Evolutionary conservation across 768 basidiomycete genomes (phyloP).

Genomic region (Leccinum olivaceopallidum): DNA sequence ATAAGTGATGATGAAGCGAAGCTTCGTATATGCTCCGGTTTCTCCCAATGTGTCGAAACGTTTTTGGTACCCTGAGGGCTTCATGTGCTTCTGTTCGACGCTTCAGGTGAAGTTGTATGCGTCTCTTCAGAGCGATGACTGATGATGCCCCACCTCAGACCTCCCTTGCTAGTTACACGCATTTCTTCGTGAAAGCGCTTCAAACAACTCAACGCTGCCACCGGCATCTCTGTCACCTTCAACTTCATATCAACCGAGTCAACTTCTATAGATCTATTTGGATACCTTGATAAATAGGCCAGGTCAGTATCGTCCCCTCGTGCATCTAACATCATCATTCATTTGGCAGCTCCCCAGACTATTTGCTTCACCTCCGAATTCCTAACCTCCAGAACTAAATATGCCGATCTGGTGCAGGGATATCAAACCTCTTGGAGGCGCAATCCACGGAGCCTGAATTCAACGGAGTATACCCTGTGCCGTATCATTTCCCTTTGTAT

Average conservation of each 20-base stretch:
- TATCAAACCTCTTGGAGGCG: too few relatives aligned
- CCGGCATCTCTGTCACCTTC: neutral
- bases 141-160: neutral
- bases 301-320: neutral
- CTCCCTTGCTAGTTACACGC: too few relatives aligned
- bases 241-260: too few relatives aligned
- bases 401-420: too few relatives aligned
- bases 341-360: too few relatives aligned
- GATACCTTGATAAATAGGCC: too few relatives aligned
- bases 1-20: neutral
- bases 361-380: too few relatives aligned
- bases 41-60: neutral
- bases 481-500: too few relatives aligned
- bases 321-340: neutral
- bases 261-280: too few relatives aligned
- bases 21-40: neutral
- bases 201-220: constrained; percentile 17
- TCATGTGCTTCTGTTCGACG: neutral
- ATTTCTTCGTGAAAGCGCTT: neutral
- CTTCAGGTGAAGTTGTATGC: neutral
- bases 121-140: neutral
- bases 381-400: too few relatives aligned
- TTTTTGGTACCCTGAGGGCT: neutral
- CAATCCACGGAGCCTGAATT: too few relatives aligned
- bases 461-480: too few relatives aligned